Evolutionary conservation across 805 yeast species (phyloP), one percentile per base, ranked within the genome.

Genomic region (Candida germanica): DNA sequence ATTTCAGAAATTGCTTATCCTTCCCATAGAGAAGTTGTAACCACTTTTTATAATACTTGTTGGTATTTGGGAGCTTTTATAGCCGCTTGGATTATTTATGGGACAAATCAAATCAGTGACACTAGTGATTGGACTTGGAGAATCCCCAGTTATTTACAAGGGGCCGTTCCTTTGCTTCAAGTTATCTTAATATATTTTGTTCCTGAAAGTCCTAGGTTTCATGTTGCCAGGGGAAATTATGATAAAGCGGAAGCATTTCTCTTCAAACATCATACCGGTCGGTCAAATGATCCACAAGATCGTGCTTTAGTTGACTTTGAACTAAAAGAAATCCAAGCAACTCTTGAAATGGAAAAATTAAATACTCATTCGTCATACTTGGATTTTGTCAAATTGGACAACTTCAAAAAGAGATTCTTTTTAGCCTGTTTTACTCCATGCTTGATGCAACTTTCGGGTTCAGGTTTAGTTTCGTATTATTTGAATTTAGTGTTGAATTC

Each of bases 41-140:
- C 75, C 19, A 43, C 75, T n/a, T 54, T 66, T 34, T 75, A 64
- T 57, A 75, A 75, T 52, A 62, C 69, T 14, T 65, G 68, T 42
- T 73, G 77, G 78, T 73, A 70, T 46, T 46, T 72, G 22, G 80
- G 80, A 31, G 75, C 77, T 13, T 49, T 72, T 35, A 49, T 75
- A 30, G 74, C 79, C 5, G 73, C 76, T 21, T 69, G 75, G 73
- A 63, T 66, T 32, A 61, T 75, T 2, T 73, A 59, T 43, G 79
- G 77, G 48, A 60, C 75, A n/a, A 19, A 22, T 16, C 40, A 49
- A 18, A 42, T 59, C n/a, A 18, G 41, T 5, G 44, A 28, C 29
- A 48, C 56, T 25, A 44, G 27, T 30, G 49, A 57, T 24, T 66
- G 68, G 63, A 56, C 68, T 20, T 77, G 81, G 80, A 71, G 77